Evolutionary conservation across 2,329 filamentous ascomycete species (phyloP).

Genomic region (Beauveria caledonica): DNA sequence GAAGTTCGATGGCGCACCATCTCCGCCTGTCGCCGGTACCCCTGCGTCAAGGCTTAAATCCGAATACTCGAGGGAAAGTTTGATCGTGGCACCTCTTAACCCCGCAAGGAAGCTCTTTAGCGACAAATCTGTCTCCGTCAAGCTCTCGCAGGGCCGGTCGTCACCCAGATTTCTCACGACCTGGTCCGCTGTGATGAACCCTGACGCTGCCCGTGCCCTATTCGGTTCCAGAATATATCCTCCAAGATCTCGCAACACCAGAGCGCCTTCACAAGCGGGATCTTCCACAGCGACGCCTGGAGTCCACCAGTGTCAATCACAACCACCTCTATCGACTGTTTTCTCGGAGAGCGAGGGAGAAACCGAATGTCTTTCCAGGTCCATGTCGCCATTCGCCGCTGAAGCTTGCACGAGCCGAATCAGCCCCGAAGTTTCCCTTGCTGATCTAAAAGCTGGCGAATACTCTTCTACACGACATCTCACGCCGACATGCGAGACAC

Average conservation of each 20-base stretch:
- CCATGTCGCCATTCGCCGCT: constrained; percentile 30
- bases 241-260: background rate
- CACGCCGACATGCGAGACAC: constrained; percentile 31
- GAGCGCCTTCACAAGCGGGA: background rate
- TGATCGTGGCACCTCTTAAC: constrained; percentile 46
- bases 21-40: constrained; percentile 31
- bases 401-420: background rate
- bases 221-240: constrained; percentile 17
- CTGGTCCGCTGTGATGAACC: constrained; percentile 44
- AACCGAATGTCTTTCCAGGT: constrained; percentile 41
- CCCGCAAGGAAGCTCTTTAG: constrained; percentile 2
- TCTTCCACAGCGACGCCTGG: background rate
- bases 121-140: constrained; percentile 36
- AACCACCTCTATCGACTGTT: constrained; percentile 55
- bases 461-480: background rate
- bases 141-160: constrained; percentile 38
- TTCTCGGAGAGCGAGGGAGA: constrained; percentile 51
- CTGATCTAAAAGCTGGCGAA: background rate
- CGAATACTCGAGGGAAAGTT: constrained; percentile 53
- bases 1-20: constrained; percentile 38
- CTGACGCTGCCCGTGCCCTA: constrained; percentile 33
- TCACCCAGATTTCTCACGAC: constrained; percentile 47
- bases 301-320: constrained; percentile 50
- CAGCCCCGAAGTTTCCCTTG: background rate
- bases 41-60: constrained; percentile 24